These are phyloP conservation scores for Pyronema omphalodes DNA, from an alignment of 495 filamentous ascomycete species.

Conservation along the genomic window DNA sequence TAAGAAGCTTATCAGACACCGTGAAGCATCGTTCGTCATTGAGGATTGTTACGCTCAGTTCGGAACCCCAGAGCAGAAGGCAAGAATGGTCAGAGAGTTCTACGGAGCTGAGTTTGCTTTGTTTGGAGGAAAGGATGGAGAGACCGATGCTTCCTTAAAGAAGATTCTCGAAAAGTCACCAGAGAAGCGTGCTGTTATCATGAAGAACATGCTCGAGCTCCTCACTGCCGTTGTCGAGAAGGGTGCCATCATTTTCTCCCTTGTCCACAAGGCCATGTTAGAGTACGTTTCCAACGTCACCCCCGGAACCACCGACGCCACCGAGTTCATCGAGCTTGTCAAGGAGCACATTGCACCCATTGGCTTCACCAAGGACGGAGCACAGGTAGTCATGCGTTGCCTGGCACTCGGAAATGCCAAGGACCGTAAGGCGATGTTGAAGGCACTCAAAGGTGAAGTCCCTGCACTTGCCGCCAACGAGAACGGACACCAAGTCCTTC, in stretches of 20 bases:
- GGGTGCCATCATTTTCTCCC: conserved; percentile 84
- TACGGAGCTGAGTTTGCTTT: conserved; percentile 87
- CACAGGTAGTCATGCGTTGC: conserved; percentile 58
- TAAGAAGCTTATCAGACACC: conserved; percentile 79
- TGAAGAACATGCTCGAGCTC: conserved; percentile 65
- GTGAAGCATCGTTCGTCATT: conserved; percentile 89
- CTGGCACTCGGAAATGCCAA: conserved; percentile 75
- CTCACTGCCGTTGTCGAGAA: conserved; percentile 87
- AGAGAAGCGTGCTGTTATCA: conserved; percentile 68
- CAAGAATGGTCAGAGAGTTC: conserved; percentile 77
- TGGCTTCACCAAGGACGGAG: conserved; percentile 81
- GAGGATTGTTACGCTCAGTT: conserved; percentile 86
- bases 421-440: conserved; percentile 76
- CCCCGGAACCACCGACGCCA: conserved; percentile 55
- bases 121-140: conserved; percentile 34
- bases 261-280: conserved; percentile 93
- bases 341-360: conserved; percentile 90
- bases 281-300: conserved; percentile 78
- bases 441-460: conserved; percentile 60
- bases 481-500: conserved; percentile 56
- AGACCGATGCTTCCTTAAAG: conserved; percentile 37
- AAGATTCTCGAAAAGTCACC: conserved; percentile 55
- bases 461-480: conserved; percentile 68
- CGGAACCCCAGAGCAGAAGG: conserved; percentile 67
- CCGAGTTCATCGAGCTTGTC: conserved; percentile 73